Evolutionary conservation across 2,329 filamentous ascomycete species (phyloP), one percentile per base, ranked within the genome.

Genomic region (Plenodomus tracheiphilus): DNA sequence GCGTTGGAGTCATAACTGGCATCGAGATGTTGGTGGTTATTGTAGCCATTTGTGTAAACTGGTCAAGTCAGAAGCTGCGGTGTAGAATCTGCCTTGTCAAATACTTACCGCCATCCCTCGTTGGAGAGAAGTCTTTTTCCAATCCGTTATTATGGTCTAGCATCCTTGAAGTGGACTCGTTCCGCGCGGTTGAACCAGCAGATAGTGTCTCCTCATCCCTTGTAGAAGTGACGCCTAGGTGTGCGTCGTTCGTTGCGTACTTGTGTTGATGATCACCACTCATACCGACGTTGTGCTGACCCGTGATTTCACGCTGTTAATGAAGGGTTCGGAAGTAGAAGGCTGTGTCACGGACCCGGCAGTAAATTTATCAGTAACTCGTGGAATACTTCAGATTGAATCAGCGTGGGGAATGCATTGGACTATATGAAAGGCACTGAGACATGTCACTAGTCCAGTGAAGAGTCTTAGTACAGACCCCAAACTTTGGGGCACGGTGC

Each of bases 51-150:
- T 11, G 46, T 50, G 51, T 47, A 39, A 17, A 21, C 35, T 53
- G n/a, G n/a, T 39, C 8, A 19, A 41, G 37, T 56, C 16, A 61
- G 39, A 16, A 9, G 21, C 8, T 18, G 15, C 2, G 4, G n/a
- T n/a, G n/a, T n/a, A n/a, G n/a, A n/a, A n/a, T n/a, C n/a, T n/a
- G n/a, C n/a, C n/a, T n/a, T 39, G 28, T 36, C 1, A 20, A 11
- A 7, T 8, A 38, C 47, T 55, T 58, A 67, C 65, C 59, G 64
- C 62, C 59, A 51, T 71, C 57, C 11, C 58, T 53, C 13, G 28
- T 15, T 11, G 40, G 40, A 39, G 67, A 73, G 54, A 75, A 79
- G 59, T 79, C 76, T 64, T 78, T 79, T 65, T 78, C 76, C 17
- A 76, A 47, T 1, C 46, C 53, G 21, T 55, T 57, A 40, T 58